These are phyloP conservation scores for Biancaea sappan DNA, from an alignment of 306 rosid genomes.

Conservation along the genomic window DNA sequence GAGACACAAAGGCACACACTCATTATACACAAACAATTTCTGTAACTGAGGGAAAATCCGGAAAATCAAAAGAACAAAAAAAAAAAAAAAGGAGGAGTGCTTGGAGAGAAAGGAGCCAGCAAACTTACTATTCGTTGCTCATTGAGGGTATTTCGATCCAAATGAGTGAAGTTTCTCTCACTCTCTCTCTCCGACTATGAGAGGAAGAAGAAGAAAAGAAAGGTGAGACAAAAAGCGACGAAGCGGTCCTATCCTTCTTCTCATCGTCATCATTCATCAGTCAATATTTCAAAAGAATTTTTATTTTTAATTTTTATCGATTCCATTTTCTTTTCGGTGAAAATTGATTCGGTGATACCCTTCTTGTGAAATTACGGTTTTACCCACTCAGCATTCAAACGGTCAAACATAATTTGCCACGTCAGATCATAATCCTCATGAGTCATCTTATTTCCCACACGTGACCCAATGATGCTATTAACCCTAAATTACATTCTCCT, in stretches of 20 bases:
- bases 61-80: not conserved
- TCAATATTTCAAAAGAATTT: not conserved
- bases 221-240: not conserved
- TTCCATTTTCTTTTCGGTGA: too few relatives aligned
- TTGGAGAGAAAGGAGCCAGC: conserved; percentile 25
- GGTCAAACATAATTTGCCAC: not conserved
- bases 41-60: too few relatives aligned
- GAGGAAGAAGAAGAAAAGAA: not conserved
- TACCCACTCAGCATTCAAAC: not conserved
- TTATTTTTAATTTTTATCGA: not conserved
- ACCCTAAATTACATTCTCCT: too few relatives aligned
- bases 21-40: not conserved
- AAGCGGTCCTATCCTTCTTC: not conserved
- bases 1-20: not conserved
- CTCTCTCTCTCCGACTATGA: not conserved
- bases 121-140: conserved; percentile 84
- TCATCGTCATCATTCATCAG: not conserved
- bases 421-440: not conserved
- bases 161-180: not conserved
- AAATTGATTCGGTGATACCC: too few relatives aligned
- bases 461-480: not conserved
- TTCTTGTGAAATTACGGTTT: not conserved
- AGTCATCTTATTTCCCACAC: not conserved
- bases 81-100: not conserved
- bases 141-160: conserved; percentile 24